Evolutionary conservation across 768 basidiomycete genomes (phyloP).

Genomic region (Hebeloma cylindrosporum): DNA sequence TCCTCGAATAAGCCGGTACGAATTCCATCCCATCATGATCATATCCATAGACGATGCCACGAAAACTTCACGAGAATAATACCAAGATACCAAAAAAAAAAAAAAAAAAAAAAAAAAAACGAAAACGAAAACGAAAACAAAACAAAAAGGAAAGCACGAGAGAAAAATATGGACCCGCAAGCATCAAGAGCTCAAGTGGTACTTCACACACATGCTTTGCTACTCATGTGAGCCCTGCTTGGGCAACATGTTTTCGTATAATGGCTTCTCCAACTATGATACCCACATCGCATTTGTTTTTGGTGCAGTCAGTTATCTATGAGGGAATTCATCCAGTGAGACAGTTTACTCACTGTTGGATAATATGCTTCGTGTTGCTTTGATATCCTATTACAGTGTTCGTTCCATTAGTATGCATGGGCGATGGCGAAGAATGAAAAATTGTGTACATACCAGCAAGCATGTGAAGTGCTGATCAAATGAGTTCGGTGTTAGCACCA

Average conservation of each 20-base stretch:
- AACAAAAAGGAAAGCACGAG: no score
- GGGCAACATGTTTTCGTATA: conserved; percentile 62
- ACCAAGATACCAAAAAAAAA: no score
- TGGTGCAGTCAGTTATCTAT: conserved; percentile 6
- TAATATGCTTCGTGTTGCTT: conserved; percentile 66
- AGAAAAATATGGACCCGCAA: no score
- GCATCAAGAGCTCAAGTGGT: no score
- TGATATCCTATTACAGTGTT: conserved; percentile 49
- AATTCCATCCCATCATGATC: conserved; percentile 18
- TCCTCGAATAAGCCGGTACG: conserved; percentile 37
- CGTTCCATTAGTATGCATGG: neutral
- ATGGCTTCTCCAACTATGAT: conserved; percentile 62
- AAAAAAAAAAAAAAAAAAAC: no score
- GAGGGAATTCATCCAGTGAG: no score
- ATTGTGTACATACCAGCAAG: conserved; percentile 52
- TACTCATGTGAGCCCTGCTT: conserved; percentile 45
- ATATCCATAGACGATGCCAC: neutral
- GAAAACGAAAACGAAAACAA: no score
- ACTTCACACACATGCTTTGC: conserved; percentile 13
- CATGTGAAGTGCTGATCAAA: conserved; percentile 61
- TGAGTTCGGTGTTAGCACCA: neutral
- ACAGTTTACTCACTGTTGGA: conserved; percentile 54
- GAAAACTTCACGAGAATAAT: no score
- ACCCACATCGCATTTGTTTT: conserved; percentile 7
- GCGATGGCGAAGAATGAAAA: neutral